Evolutionary conservation across 108 stramenopile genomes (phyloP), one percentile per base, ranked within the genome.

Genomic region (Discostella stelligeroides): DNA sequence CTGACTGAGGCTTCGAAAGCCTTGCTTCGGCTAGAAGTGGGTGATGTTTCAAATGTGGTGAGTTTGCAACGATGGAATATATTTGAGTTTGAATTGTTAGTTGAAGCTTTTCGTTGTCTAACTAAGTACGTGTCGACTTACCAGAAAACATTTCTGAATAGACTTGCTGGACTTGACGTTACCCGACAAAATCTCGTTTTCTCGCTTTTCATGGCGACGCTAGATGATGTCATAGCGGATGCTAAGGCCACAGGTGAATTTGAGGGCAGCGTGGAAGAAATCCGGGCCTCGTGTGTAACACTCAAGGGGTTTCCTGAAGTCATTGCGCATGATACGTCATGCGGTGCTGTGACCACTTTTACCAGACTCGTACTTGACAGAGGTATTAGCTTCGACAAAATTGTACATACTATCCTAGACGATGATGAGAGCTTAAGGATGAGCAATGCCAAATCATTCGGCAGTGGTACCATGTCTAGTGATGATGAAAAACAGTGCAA

Each of bases 251-350:
- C 79, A 1, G 90, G 90, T 7, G 82, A 86, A 38, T 88, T 75
- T 58, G 90, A 88, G 46, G 87, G 86, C 17, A 81, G 80, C 24
- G 86, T 86, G 18, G 87, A 85, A 61, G 86, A 88, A 60, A 51
- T 91, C n/a, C 54, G 55, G 39, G 90, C 87, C 10, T 75, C 80
- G 15, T 54, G 59, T n/a, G 73, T 84, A 40, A 59, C 70, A 29
- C 41, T 83, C 8, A 74, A 68, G 24, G 25, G 65, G 12, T 59
- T 68, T 25, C 48, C 41, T 20, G 73, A 72, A 43, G 41, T 63
- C 11, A 60, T 91, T 7, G 84, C 81, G 12, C 66, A 67, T 5
- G 85, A 87, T 70, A 65, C 61, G 2, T 66, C 82, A 14, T 81
- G 82, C 50, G 81, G 83, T 23, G 90, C 84, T 27, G 10, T 37